Base-by-base conservation (phyloP, 2,329 filamentous ascomycete species). In the Pseudopithomyces chartarum region DNA sequence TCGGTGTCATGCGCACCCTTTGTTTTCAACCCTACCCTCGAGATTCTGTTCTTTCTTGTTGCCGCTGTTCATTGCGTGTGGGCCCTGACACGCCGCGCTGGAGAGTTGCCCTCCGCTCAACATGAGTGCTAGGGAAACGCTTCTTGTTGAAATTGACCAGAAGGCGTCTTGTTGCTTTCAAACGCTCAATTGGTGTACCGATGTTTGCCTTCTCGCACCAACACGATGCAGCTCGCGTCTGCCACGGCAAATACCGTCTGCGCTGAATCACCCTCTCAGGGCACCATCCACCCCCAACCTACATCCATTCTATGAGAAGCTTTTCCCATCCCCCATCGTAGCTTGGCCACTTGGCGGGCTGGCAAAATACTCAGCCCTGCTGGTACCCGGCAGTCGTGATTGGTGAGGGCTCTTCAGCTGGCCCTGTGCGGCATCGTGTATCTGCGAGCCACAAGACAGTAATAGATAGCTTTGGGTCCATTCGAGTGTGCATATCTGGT, bases 401-500 rank as follows among this genome's bases (percentile, higher is more conserved):
- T 44, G 40, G 40, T 19, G 22, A 26, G 8, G 6, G 3, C 11
- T 26, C 17, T n/a, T 44, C 40, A 44, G 40, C 40, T 44, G 40
- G 40, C 40, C 40, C 40, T 20, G 12, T 42, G 11, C 40, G 12
- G n/a, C 19, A 43, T 26, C 40, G 40, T 22, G 40, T 44, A 44
- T 44, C 40, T 44, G 36, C 6, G 38, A 54, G 44, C 52, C 52
- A 54, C 44, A 33, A 43, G 29, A 39, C 33, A 32, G 43, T 47
- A 44, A 54, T 47, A 29, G 26, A 22, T 43, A 20, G 33, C 13
- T 2, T 17, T 33, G 15, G 15, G 19, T 29, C 26, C 34, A 38
- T 49, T 43, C 26, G 20, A 33, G 19, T 43, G 43, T 20, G 34
- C 15, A 38, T 7, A 17, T 22, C 5, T 11, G 8, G n/a, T 13